A percentile compares a stretch with the other conserved stretches of the same genome.
Evolutionary conservation across 1,284 basidiomycete species (phyloP).

Genomic region (Trametes polyzona): DNA sequence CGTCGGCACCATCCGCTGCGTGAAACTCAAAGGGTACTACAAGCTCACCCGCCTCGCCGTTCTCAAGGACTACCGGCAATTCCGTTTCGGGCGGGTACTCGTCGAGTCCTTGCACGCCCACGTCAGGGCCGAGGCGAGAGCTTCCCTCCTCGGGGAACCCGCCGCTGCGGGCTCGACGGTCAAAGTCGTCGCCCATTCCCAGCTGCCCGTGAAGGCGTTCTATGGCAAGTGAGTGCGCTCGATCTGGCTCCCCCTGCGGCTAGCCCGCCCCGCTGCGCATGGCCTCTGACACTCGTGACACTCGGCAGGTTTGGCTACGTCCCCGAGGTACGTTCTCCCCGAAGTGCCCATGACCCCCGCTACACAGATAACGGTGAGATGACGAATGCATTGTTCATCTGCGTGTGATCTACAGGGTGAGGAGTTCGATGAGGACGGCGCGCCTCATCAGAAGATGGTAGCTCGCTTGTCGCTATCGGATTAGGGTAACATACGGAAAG

Average conservation of each 20-base stretch:
- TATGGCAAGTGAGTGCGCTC: constrained; percentile 66
- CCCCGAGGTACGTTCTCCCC: constrained; percentile 54
- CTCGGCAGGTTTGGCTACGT: constrained; percentile 69
- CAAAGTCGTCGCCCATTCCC: constrained; percentile 65
- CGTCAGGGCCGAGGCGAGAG: constrained; percentile 45
- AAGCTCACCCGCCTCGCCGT: constrained; percentile 75
- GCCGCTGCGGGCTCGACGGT: too few relatives aligned
- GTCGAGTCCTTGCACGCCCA: constrained; percentile 64
- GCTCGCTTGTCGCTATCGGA: constrained; percentile 49
- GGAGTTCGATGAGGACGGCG: constrained; percentile 81
- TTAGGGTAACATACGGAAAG: constrained; percentile 23
- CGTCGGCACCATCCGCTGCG: constrained; percentile 68
- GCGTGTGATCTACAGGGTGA: constrained; percentile 53
- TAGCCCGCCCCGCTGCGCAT: constrained; percentile 15
- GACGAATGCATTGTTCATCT: constrained; percentile 21
- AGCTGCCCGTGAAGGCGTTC: constrained; percentile 70
- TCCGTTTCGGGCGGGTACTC: constrained; percentile 65
- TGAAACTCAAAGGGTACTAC: constrained; percentile 46
- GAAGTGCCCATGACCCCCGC: constrained; percentile 12
- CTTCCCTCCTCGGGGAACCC: constrained; percentile 31
- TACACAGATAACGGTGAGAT: constrained; percentile 5
- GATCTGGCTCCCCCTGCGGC: constrained; percentile 11
- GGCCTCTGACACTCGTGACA: constrained; percentile 18
- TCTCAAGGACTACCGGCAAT: constrained; percentile 64
- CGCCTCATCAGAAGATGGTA: constrained; percentile 80